Conservation (phyloP, 1,284 basidiomycete species). For the Malassezia vespertilionis region DNA sequence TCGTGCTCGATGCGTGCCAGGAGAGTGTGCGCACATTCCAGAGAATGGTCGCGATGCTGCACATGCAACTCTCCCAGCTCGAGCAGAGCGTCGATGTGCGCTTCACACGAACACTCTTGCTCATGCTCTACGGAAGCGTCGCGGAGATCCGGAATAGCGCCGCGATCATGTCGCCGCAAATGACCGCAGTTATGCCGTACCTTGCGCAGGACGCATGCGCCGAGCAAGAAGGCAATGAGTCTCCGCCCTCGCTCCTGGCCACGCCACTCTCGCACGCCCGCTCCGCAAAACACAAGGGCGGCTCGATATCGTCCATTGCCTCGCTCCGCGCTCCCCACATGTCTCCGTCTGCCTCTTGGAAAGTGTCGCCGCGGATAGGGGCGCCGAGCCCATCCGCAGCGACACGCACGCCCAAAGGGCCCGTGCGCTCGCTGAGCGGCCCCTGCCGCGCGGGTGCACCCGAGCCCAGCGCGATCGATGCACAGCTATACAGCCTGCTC, state of each 20-base stretch:
- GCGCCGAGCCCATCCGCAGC: no score
- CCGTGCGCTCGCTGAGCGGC: no score
- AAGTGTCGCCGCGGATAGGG: no score
- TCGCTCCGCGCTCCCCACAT: no score
- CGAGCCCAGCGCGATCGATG: neutral
- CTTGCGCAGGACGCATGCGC: conserved; percentile 7
- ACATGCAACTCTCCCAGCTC: conserved; percentile 64
- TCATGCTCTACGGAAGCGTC: conserved; percentile 79
- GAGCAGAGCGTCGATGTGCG: conserved; percentile 66
- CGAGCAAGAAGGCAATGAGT: no score
- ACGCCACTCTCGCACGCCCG: no score
- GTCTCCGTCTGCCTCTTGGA: no score
- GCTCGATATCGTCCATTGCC: no score
- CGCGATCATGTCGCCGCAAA: conserved; percentile 64
- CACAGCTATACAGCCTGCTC: conserved; percentile 22
- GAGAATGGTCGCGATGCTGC: conserved; percentile 72
- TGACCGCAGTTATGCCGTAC: conserved; percentile 55
- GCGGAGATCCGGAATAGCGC: conserved; percentile 80
- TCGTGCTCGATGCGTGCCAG: conserved; percentile 69
- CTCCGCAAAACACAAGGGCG: no score
- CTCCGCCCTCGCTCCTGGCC: no score
- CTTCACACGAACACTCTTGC: conserved; percentile 73
- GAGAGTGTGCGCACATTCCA: conserved; percentile 76
- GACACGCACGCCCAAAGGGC: no score
- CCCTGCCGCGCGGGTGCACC: no score